A percentile compares a stretch with the other conserved stretches of the same genome.
These are phyloP conservation scores for Malus hybrid DNA, from an alignment of 331 rosid genomes.

Conservation along the genomic window DNA sequence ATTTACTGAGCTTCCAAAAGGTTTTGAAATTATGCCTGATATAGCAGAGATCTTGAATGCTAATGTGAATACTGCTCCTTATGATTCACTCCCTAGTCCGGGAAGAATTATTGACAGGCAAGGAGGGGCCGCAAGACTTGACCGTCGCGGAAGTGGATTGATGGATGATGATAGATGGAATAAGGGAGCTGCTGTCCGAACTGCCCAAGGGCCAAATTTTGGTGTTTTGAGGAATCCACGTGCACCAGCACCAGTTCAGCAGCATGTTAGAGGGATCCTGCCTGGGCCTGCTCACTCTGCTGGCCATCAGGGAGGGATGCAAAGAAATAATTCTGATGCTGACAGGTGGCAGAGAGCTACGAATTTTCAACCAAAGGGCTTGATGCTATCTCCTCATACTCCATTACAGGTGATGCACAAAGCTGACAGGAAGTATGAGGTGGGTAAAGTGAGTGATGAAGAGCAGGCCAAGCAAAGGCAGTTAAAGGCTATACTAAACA, in stretches of 20 bases:
- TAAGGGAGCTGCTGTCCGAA: constrained; percentile 49
- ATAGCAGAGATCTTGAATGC: constrained; percentile 27
- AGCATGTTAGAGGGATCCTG: constrained; percentile 56
- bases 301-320: constrained; percentile 65
- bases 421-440: no score
- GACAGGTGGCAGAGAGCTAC: constrained; percentile 83
- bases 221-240: constrained; percentile 74
- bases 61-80: constrained; percentile 31
- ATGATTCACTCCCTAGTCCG: constrained; percentile 47
- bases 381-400: constrained; percentile 71
- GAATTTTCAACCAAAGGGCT: constrained; percentile 66
- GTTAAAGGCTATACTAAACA: no score
- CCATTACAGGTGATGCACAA: constrained; percentile 78
- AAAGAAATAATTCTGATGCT: constrained; percentile 56
- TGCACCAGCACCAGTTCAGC: constrained; percentile 41
- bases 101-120: constrained; percentile 58
- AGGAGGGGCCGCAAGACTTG: constrained; percentile 47
- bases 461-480: no score
- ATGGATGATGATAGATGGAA: constrained; percentile 73
- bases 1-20: constrained; percentile 44
- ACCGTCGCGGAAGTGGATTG: constrained; percentile 55
- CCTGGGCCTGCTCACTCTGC: constrained; percentile 62
- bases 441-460: no score
- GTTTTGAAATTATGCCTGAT: constrained; percentile 43
- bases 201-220: constrained; percentile 55